Evolutionary conservation across 176 grass and related monocot species (phyloP).

Genomic region (Hyparrhenia diplandra): DNA sequence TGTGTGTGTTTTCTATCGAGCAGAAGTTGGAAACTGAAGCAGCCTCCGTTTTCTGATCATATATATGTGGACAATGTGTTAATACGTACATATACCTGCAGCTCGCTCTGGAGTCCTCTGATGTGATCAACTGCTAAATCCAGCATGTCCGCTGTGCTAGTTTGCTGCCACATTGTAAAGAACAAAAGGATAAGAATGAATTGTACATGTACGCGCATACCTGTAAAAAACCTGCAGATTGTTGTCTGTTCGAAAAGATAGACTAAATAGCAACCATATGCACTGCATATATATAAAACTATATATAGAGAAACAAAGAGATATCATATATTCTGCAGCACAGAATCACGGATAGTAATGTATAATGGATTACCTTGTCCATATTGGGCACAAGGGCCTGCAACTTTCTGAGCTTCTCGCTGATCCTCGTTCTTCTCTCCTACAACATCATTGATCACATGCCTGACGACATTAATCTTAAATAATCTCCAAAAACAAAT

Average conservation of each 20-base stretch:
- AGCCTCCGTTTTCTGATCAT: not conserved
- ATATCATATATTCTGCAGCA: no score
- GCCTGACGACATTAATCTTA: conserved; percentile 15
- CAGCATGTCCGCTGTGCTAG: conserved; percentile 56
- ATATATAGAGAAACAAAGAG: no score
- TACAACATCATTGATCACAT: conserved; percentile 2
- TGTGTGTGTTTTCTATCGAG: not conserved
- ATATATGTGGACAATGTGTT: not conserved
- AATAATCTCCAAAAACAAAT: not conserved
- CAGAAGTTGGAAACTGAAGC: not conserved
- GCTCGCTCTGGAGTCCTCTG: conserved; percentile 46
- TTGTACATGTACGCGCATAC: no score
- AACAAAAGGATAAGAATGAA: not conserved
- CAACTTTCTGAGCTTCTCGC: conserved; percentile 63
- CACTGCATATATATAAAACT: no score
- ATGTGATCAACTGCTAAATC: conserved; percentile 54
- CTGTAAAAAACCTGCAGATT: no score
- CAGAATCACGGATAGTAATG: no score
- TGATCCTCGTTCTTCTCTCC: conserved; percentile 61
- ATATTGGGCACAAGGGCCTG: conserved; percentile 64
- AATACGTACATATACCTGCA: conserved; percentile 38
- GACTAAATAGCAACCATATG: no score
- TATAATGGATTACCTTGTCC: conserved; percentile 45
- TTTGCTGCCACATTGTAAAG: conserved; percentile 47
- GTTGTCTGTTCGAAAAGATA: no score